Conservation (phyloP, 306 rosid species). For the Sicyos edulis region DNA sequence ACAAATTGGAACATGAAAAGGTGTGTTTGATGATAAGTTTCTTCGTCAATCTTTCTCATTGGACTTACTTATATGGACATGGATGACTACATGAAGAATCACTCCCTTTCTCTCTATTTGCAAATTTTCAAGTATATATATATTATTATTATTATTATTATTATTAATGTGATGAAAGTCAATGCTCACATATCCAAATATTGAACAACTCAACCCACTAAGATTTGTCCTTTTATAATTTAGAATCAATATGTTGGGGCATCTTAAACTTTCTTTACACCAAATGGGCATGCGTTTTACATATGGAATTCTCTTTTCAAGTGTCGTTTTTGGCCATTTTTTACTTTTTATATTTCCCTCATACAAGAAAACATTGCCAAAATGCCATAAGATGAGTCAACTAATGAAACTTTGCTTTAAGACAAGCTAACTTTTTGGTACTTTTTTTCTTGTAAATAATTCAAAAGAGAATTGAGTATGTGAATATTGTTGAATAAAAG, state of each 20-base stretch:
- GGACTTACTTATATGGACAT: conserved; percentile 13
- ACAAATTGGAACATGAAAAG: too few species aligned
- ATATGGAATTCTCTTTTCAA: background rate
- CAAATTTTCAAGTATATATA: background rate
- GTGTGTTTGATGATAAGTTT: too few species aligned
- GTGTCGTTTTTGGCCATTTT: background rate
- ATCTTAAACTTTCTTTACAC: conserved; percentile 1
- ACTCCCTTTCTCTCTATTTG: background rate
- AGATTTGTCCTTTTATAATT: conserved; percentile 8
- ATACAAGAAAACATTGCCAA: background rate
- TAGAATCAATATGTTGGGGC: background rate
- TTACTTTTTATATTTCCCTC: background rate
- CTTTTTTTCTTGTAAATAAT: background rate
- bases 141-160: background rate
- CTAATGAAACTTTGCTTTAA: background rate
- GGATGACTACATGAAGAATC: background rate
- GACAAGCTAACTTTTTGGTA: background rate
- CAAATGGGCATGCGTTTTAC: background rate
- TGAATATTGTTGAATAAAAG: background rate
- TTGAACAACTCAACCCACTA: conserved; percentile 13
- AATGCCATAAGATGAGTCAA: background rate
- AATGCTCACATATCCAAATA: conserved; percentile 7
- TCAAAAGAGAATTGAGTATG: background rate
- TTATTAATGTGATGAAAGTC: background rate
- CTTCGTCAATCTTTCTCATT: too few species aligned